These are phyloP conservation scores for Eragrostis tef DNA, from an alignment of 202 grass and related monocot species.

Conservation along the genomic window DNA sequence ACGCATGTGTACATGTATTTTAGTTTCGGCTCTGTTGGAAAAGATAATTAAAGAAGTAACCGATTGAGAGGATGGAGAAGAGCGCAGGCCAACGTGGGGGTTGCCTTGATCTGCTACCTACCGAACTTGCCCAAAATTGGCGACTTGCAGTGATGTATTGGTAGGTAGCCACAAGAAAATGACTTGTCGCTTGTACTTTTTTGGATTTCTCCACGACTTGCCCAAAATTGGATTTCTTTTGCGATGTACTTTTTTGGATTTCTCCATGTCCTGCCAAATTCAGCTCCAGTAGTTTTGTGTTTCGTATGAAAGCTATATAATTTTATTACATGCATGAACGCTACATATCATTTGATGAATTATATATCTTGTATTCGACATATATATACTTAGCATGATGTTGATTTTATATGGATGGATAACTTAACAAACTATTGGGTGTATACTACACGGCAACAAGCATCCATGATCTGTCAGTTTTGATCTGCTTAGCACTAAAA, in stretches of 20 bases:
- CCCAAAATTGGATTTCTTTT: no score
- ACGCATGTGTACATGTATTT: conserved; percentile 20
- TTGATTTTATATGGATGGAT: background rate
- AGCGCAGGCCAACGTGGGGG: conserved; percentile 13
- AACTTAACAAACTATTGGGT: background rate
- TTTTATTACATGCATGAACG: background rate
- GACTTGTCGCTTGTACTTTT: conserved; percentile 27
- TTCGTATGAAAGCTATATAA: background rate
- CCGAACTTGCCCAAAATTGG: conserved; percentile 54
- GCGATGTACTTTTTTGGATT: background rate
- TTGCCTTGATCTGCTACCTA: conserved; percentile 36
- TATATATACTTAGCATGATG: background rate
- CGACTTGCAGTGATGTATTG: conserved; percentile 39
- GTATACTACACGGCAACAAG: background rate
- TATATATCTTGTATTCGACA: background rate
- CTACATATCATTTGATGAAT: background rate
- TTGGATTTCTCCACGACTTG: background rate
- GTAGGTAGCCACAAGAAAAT: conserved; percentile 50
- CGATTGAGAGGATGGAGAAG: background rate
- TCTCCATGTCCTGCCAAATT: background rate
- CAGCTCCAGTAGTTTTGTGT: conserved; percentile 19
- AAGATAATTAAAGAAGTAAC: background rate
- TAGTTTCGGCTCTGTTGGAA: background rate
- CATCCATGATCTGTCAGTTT: background rate
- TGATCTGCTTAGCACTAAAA: background rate